Evolutionary conservation across 768 basidiomycete species (phyloP), one percentile per base, ranked within the genome.

Genomic region (Saitozyma sp.): DNA sequence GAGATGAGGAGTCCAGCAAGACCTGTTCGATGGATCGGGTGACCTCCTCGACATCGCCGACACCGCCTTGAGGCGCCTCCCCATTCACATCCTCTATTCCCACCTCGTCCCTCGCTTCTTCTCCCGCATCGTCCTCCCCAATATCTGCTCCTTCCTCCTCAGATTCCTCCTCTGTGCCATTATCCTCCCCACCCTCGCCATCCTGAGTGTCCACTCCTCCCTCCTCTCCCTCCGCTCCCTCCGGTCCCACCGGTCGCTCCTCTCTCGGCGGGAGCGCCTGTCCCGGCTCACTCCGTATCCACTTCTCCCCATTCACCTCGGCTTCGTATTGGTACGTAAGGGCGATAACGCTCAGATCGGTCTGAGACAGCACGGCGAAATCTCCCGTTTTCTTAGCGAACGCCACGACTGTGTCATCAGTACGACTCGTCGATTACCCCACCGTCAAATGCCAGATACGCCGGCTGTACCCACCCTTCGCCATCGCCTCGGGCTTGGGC

Each of bases 321-420:
- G 86, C 82, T 69, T 91, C 86, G 59, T 95, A 81, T 20, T 87
- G 84, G 75, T 90, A 87, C 7, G 93, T 92, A 69, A 99, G 82
- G 1, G 96, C 95, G 54, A 98, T 80, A 43, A 98, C 87, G 70
- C 89, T 88, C 48, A 99, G 78, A 86, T 99, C 96, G 13, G 93
- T 84, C 78, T 88, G 86, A 13, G 92, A 96, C 45, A 99, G 83
- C 52, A 92, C 94, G 49, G 90, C 83, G 76, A 92, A 94, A 80
- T 99, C 96, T 76, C 96, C 96, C 0, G 95, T 95, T 83, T 91
- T 91, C 83, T 92, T 95, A 4, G 96, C 91, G 80, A 87, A 88
- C 64, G 89, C 88, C 59, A 89, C 90, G 5, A 95, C 96, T 97
- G 14, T 6, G 14, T 46, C 11, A 13, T 46, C 45, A 46, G 45